Evolutionary conservation across 768 basidiomycete genomes (phyloP).

Genomic region (Trametes villosa): DNA sequence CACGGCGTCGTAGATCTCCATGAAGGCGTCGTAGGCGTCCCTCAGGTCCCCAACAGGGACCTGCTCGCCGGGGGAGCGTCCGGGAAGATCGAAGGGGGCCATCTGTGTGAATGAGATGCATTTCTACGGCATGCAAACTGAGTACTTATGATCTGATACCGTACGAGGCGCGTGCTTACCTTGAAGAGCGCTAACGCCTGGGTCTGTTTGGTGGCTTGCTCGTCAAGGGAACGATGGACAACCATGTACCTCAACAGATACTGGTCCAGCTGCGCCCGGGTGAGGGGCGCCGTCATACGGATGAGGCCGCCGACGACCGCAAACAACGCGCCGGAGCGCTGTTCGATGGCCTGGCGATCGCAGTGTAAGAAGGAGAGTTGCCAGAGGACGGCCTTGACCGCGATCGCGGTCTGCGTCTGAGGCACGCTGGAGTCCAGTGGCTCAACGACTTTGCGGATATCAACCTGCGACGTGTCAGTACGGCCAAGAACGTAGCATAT

Average conservation of each 20-base stretch:
- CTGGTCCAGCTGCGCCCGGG: neutral
- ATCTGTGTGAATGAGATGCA: too few species aligned
- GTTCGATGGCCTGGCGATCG: neutral
- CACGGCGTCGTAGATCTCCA: neutral
- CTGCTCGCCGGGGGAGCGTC: neutral
- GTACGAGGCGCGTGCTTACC: too few species aligned
- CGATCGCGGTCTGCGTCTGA: neutral
- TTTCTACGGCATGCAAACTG: too few species aligned
- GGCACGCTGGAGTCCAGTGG: neutral
- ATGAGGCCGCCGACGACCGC: neutral
- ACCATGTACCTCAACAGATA: neutral
- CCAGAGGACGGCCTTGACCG: neutral
- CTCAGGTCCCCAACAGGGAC: neutral
- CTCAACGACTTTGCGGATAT: neutral
- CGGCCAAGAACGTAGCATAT: neutral
- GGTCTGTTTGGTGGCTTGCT: neutral
- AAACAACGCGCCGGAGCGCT: neutral
- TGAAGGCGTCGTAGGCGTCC: neutral
- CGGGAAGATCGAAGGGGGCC: neutral
- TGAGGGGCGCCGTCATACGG: neutral
- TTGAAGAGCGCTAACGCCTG: neutral
- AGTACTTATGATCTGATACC: too few species aligned
- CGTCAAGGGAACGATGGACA: neutral
- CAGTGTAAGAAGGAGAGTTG: neutral
- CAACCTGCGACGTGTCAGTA: neutral